Base-by-base conservation (phyloP, 371 early-diverging fungal species). In the Apophysomyces sp. region DNA sequence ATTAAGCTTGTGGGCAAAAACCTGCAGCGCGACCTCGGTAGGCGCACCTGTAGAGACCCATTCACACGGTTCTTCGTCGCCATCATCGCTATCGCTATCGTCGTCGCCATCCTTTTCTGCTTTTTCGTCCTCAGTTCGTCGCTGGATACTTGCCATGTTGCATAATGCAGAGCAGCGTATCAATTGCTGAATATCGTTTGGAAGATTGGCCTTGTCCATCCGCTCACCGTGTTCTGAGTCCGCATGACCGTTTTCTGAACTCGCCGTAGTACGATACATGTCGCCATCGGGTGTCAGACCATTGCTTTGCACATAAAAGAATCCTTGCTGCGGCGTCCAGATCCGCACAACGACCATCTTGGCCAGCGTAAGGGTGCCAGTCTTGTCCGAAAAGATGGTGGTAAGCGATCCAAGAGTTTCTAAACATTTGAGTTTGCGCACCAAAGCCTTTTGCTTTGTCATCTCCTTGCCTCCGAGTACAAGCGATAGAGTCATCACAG, bases 391-490 rank as follows among this genome's bases (percentile, higher is more conserved):
- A 70, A 95, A 95, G 65, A 98, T 93, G 34, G 88, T 88, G n/a
- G 94, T 92, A 13, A 97, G 91, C 7, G 90, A 87, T 5, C 97
- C 97, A n/a, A 97, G 80, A 0, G 95, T 94, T 73, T 97, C 97
- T 5, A 98, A 90, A 4, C 92, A 88, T 4, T 93, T 91, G n/a
- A 97, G 73, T 57, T 92, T 94, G 39, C 94, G 85, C 16, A 97
- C 94, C 63, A 73, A 60, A 12, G 72, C 72, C 26, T 65, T 73
- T 52, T 76, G 73, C 1, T 59, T 52, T 2, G 76, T 68, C 71
- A 73, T 76, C 56, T 76, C 71, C 65, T 72, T 69, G 36, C 79
- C 73, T 29, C 73, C 77, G 18, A 78, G 40, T 0, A 75, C 78
- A 13, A 77, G 64, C 2, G 77, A 70, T 1, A 77, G 59, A 2